phyloP scores from a whole-genome alignment of 192 early-diverging fungal genomes.

The Linnemannia hyalina region DNA sequence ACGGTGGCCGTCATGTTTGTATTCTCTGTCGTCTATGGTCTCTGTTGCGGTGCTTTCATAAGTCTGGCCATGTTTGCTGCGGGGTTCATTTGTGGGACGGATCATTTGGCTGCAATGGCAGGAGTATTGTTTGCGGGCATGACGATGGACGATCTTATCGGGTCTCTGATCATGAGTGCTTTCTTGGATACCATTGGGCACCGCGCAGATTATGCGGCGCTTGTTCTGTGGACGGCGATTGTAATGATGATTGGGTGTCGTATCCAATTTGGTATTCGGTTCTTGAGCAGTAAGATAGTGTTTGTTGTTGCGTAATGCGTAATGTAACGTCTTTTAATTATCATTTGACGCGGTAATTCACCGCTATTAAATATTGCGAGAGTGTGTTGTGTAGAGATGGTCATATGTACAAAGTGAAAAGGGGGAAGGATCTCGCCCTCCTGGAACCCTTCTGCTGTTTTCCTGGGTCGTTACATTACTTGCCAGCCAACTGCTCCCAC shows the following conservation, averaged over 20 bases:
- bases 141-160: constrained; percentile 24
- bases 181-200: constrained; percentile 33
- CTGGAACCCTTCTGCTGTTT: background rate
- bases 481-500: constrained; percentile 50
- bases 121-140: constrained; percentile 40
- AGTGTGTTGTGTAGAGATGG: background rate
- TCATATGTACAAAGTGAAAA: background rate
- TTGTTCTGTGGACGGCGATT: constrained; percentile 23
- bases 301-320: constrained; percentile 32
- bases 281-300: constrained; percentile 19
- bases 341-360: background rate
- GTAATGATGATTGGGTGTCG: constrained; percentile 27
- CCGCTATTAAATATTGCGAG: background rate
- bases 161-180: constrained; percentile 32
- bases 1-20: constrained; percentile 40
- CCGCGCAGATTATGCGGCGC: constrained; percentile 24
- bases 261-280: constrained; percentile 24
- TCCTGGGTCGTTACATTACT: constrained; percentile 8
- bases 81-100: constrained; percentile 23
- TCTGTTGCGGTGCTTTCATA: constrained; percentile 48
- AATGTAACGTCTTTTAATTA: background rate
- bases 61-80: constrained; percentile 30
- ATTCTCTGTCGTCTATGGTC: constrained; percentile 38
- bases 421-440: background rate
- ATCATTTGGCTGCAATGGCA: constrained; percentile 18